Base-by-base conservation (phyloP, 2,329 filamentous ascomycete genomes). In the Arthrobotrys conoides region DNA sequence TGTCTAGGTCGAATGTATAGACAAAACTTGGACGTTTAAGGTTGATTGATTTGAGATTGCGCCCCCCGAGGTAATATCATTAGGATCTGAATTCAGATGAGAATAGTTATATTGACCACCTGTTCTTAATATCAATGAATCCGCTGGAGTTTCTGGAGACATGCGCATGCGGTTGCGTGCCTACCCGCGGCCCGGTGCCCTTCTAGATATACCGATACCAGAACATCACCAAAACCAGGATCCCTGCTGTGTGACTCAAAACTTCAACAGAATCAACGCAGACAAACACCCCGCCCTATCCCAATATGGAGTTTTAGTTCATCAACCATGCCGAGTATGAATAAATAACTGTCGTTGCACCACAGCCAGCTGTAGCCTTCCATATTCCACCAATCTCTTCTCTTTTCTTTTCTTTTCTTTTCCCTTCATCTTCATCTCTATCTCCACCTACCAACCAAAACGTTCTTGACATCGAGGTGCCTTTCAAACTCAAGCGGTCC, bases 211-310 rank as follows among this genome's bases (percentile, higher is more conserved):
- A n/a, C n/a, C n/a, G n/a, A n/a, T n/a, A n/a, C n/a, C n/a, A 16
- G 30, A 16, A 12, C 5, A 18, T 30, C 18, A 30, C 22, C 24
- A 12, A n/a, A 24, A 30, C 49, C 20, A 53, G 24, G 24, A 55
- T 12, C 51, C 27, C 22, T 5, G 20, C 24, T 53, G 27, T 33
- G 24, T 14, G 27, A 55, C 51, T 33, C 51, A 18, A 55, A 59
- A 59, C 36, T 38, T 16, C 30, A n/a, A 59, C 53, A 10, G 27
- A 18, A 18, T 5, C 51, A 55, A 55, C 51, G n/a, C 61, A 49
- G 51, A 20, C 24, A 36, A 38, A n/a, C 9, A 41, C 14, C 2
- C 9, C 9, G 5, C 9, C 33, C 27, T 3, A 30, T 3, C 8
- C 27, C 8, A 8, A 30, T 30, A 30, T 30, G 27, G 27, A 30